Conservation (phyloP, 1,284 basidiomycete species). For the Tylopilus sp. region DNA sequence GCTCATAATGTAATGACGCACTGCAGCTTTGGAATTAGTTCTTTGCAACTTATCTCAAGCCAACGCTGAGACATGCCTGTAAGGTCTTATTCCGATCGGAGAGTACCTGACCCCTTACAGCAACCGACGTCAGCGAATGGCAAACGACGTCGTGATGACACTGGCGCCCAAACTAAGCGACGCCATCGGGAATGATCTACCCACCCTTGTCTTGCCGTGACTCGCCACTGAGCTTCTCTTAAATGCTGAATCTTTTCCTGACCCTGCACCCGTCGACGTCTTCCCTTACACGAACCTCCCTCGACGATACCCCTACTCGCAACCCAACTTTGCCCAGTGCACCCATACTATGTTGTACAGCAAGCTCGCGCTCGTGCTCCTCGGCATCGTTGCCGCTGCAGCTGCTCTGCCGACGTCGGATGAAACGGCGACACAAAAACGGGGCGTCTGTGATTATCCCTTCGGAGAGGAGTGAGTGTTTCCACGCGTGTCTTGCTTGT, state of each 20-base stretch:
- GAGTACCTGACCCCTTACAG: background rate
- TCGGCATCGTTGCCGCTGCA: constrained; percentile 3
- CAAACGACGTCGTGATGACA: too few relatives aligned
- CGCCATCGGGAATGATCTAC: too few relatives aligned
- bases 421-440: background rate
- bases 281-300: background rate
- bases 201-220: too few relatives aligned
- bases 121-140: background rate
- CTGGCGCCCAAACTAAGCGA: too few relatives aligned
- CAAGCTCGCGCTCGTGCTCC: constrained; percentile 6
- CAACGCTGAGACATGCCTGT: too few relatives aligned
- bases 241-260: too few relatives aligned
- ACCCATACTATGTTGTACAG: constrained; percentile 10
- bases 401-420: background rate
- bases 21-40: background rate
- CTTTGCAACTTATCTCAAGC: too few relatives aligned
- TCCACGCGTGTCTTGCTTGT: background rate
- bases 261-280: too few relatives aligned
- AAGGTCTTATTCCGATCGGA: background rate
- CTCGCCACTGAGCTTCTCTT: too few relatives aligned
- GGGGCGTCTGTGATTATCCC: background rate
- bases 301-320: background rate
- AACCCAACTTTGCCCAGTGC: background rate
- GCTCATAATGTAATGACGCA: background rate
- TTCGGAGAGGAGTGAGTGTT: background rate